A percentile compares a stretch with the other conserved stretches of the same genome.
phyloP scores from a whole-genome alignment of 306 rosid genomes.

The Acmispon strigosus region DNA sequence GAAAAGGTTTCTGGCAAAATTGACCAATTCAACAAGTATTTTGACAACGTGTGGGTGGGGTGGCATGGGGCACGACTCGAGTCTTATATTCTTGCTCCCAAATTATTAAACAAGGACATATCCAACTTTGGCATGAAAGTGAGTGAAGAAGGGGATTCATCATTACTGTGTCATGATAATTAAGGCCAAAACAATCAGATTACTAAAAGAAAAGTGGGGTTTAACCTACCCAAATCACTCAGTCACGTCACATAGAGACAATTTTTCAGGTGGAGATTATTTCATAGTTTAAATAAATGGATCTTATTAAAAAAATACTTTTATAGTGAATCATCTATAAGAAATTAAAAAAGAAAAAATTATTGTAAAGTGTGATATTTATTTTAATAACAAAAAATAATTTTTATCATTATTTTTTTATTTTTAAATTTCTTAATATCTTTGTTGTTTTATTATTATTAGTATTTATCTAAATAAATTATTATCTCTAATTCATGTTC shows the following conservation, averaged over 20 bases:
- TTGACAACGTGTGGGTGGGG: neutral
- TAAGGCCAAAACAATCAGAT: neutral
- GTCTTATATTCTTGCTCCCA: constrained; percentile 13
- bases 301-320: too few relatives aligned
- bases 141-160: neutral
- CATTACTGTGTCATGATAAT: neutral
- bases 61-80: neutral
- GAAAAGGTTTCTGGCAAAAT: neutral
- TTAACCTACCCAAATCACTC: constrained; percentile 6
- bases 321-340: too few relatives aligned
- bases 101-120: constrained; percentile 9
- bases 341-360: too few relatives aligned
- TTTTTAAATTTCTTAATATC: too few relatives aligned
- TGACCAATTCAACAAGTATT: neutral
- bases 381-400: too few relatives aligned
- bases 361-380: too few relatives aligned
- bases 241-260: neutral
- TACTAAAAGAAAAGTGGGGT: neutral
- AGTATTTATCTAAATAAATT: neutral
- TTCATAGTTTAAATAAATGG: neutral
- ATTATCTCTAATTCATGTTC: neutral
- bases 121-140: neutral
- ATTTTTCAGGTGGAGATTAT: neutral
- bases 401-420: too few relatives aligned
- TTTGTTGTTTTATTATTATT: neutral